Evolutionary conservation across 305 asterid species (phyloP).

Genomic region (Fraxinus greggii): DNA sequence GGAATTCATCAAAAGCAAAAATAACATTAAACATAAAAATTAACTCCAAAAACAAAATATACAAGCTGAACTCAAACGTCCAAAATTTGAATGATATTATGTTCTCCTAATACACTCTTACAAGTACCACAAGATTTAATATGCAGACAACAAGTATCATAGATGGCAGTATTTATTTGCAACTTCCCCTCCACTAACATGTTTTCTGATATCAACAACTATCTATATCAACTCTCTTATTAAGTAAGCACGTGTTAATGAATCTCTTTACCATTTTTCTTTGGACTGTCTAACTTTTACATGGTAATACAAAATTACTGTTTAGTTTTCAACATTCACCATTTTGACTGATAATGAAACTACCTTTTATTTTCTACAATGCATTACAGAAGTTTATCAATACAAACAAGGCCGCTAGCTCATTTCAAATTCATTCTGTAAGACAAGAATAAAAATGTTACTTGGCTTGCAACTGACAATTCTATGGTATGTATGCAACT

Average conservation of each 20-base stretch:
- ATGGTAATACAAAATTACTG: background rate
- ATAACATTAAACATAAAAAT: background rate
- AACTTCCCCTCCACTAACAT: background rate
- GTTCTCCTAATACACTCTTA: background rate
- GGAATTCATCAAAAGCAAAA: background rate
- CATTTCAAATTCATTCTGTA: background rate
- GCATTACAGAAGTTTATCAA: background rate
- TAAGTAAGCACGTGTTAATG: background rate
- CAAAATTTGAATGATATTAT: background rate
- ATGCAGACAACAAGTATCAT: background rate
- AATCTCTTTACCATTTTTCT: background rate
- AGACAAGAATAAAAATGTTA: background rate
- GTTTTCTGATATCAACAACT: background rate
- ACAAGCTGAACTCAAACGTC: background rate
- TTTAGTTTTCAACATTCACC: slow-evolving; percentile 3
- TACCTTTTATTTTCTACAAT: background rate
- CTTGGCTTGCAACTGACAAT: background rate
- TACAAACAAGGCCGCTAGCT: background rate
- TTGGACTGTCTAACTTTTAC: background rate
- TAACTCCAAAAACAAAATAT: background rate
- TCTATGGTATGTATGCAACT: background rate
- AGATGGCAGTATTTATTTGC: background rate
- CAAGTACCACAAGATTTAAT: background rate
- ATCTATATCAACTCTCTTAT: background rate
- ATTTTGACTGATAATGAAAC: background rate